Evolutionary conservation across 805 yeast species (phyloP), one percentile per base, ranked within the genome.

Genomic region (Metschnikowia proteae): DNA sequence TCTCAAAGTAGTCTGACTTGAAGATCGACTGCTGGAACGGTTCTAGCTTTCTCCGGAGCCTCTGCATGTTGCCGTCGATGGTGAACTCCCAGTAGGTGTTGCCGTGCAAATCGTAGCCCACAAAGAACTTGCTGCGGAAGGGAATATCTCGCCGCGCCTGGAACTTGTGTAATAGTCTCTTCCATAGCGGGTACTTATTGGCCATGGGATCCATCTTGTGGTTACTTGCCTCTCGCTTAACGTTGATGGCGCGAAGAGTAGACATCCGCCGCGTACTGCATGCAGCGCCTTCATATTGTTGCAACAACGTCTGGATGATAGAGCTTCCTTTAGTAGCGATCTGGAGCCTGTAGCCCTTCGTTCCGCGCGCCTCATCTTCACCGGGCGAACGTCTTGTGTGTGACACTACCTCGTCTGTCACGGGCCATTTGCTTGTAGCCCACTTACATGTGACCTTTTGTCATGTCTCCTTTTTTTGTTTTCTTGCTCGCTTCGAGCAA

Each of bases 61-160:
- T 64, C 26, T 65, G 68, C 56, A 80, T 72, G 57, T 76, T 74
- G 5, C 76, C 76, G 51, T 80, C 82, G 26, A 78, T 69, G 45
- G 75, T 73, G 64, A 84, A 82, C 62, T 88, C 96, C 96, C 96
- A 88, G 67, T 84, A 88, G 1, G 92, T 82, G 63, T 88, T 88
- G 2, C 94, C 96, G 35, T 81, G 82, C n/a, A 88, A 71, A 60
- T 88, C 96, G 60, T 86, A 87, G 2, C 89, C 87, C 22, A 83
- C 73, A 57, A 87, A 86, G 70, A 82, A 87, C 61, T 74, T 76
- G 47, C 75, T 75, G 36, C 95, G 74, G 63, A 86, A 82, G 0
- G 96, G 96, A 3, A 87, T 74, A 39, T 71, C 76, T 38, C 83
- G 66, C 4, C 85, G 64, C 0, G 90, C 75, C 57, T 76, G 78